Conservation (phyloP, 2,329 filamentous ascomycete species). For the Scleromitrula shiraiana region DNA sequence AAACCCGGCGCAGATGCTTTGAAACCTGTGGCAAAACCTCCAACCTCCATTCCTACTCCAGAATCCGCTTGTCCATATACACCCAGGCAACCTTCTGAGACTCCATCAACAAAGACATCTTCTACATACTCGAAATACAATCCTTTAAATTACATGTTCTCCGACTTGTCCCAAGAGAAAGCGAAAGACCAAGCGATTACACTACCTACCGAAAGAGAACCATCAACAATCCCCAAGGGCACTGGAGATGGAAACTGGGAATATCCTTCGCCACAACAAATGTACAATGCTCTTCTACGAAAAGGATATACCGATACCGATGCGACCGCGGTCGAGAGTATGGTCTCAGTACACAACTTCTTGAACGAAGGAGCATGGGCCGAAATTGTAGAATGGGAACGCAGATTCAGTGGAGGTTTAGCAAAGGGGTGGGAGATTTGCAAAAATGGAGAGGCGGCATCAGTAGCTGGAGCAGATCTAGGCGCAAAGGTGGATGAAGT, state of each 20-base stretch:
- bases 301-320: constrained; percentile 96
- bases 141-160: constrained; percentile 93
- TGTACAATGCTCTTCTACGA: constrained; percentile 96
- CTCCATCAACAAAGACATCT: constrained; percentile 22
- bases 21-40: constrained; percentile 21
- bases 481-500: constrained; percentile 47
- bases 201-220: constrained; percentile 73
- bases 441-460: constrained; percentile 62
- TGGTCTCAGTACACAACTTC: constrained; percentile 98
- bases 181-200: constrained; percentile 63
- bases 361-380: constrained; percentile 95
- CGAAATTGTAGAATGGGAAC: constrained; percentile 92
- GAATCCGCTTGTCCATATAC: constrained; percentile 29
- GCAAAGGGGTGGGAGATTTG: constrained; percentile 65
- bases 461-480: constrained; percentile 34
- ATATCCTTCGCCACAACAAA: constrained; percentile 96
- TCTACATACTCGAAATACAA: constrained; percentile 60
- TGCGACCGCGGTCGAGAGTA: constrained; percentile 84
- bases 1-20: constrained; percentile 32
- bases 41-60: constrained; percentile 23
- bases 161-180: constrained; percentile 70
- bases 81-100: constrained; percentile 20
- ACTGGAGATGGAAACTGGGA: constrained; percentile 80
- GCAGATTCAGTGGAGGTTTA: constrained; percentile 70
- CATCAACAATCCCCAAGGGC: constrained; percentile 85